These are phyloP conservation scores for Chaetomium olivaceum DNA, from an alignment of 2,329 filamentous ascomycete genomes.

Conservation along the genomic window DNA sequence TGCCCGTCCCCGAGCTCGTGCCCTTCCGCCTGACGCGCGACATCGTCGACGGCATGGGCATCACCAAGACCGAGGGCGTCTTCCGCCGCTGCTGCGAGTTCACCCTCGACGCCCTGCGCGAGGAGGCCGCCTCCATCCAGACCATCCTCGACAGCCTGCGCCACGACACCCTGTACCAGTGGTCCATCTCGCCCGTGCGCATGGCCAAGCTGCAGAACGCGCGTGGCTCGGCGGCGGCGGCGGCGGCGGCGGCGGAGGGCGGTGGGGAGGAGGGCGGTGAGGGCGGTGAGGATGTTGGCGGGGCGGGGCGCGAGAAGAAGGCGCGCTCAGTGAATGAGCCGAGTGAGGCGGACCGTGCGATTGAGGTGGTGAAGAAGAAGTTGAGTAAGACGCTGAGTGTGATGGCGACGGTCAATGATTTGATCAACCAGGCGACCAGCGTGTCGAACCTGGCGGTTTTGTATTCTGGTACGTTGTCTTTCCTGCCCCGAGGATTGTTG, in stretches of 20 bases:
- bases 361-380: slow-evolving; percentile 95
- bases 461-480: slow-evolving; percentile 65
- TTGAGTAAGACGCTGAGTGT: slow-evolving; percentile 91
- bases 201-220: slow-evolving; percentile 66
- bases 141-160: slow-evolving; percentile 95
- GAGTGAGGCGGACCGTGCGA: slow-evolving; percentile 82
- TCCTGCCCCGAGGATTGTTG: neutral
- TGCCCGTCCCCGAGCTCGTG: slow-evolving; percentile 92
- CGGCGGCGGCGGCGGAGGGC: slow-evolving; percentile 44
- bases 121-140: slow-evolving; percentile 97
- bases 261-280: slow-evolving; percentile 41
- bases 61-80: slow-evolving; percentile 91
- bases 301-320: slow-evolving; percentile 37
- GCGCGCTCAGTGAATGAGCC: slow-evolving; percentile 54
- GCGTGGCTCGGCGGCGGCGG: slow-evolving; percentile 52
- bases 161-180: slow-evolving; percentile 96
- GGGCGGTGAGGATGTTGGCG: slow-evolving; percentile 37
- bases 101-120: slow-evolving; percentile 89
- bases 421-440: slow-evolving; percentile 94
- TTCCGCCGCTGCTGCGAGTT: slow-evolving; percentile 99
- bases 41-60: slow-evolving; percentile 94
- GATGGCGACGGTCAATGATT: slow-evolving; percentile 90
- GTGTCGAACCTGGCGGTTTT: slow-evolving; percentile 88
- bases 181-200: slow-evolving; percentile 77
- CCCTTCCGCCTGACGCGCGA: slow-evolving; percentile 94